These are phyloP conservation scores for Hippophae tibetana DNA, from an alignment of 306 rosid species.

Conservation along the genomic window DNA sequence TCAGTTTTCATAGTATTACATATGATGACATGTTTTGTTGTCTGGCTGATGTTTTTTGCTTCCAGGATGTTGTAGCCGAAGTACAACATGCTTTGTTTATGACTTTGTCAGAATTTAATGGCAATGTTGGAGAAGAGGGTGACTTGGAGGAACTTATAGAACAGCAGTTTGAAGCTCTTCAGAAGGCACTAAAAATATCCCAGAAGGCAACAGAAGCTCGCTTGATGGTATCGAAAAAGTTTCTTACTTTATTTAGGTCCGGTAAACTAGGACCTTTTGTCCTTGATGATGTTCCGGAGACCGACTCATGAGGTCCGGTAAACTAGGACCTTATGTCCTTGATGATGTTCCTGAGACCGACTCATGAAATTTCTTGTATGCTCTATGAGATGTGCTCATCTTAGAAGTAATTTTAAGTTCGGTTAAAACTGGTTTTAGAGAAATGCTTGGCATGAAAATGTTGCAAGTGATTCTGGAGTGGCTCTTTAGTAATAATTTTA, in stretches of 20 bases:
- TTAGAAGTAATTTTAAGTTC: too few relatives aligned
- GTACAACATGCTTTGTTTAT: conserved; percentile 52
- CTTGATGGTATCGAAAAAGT: conserved; percentile 77
- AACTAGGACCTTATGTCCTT: conserved; percentile 77
- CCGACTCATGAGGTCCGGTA: conserved; percentile 77
- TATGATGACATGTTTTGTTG: not conserved
- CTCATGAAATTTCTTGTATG: not conserved
- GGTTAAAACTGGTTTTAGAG: too few relatives aligned
- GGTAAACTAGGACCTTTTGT: conserved; percentile 85
- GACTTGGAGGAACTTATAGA: conserved; percentile 65
- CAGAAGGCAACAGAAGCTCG: conserved; percentile 75
- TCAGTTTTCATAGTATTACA: too few relatives aligned
- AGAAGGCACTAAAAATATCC: conserved; percentile 69
- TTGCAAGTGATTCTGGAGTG: too few relatives aligned
- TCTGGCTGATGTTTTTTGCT: not conserved
- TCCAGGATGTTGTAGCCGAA: conserved; percentile 54
- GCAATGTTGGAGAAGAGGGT: conserved; percentile 33
- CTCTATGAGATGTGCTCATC: too few relatives aligned
- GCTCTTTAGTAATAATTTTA: too few relatives aligned
- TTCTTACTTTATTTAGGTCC: conserved; percentile 64
- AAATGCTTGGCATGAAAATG: too few relatives aligned
- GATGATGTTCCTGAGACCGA: conserved; percentile 62
- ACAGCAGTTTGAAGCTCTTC: conserved; percentile 61
- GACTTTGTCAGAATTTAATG: conserved; percentile 22
- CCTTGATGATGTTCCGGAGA: conserved; percentile 92